Percentiles rank a stretch among this genome's conserved stretches.
These are phyloP conservation scores for Clonostachys rhizophaga DNA, from an alignment of 2,329 filamentous ascomycete genomes.

Conservation along the genomic window DNA sequence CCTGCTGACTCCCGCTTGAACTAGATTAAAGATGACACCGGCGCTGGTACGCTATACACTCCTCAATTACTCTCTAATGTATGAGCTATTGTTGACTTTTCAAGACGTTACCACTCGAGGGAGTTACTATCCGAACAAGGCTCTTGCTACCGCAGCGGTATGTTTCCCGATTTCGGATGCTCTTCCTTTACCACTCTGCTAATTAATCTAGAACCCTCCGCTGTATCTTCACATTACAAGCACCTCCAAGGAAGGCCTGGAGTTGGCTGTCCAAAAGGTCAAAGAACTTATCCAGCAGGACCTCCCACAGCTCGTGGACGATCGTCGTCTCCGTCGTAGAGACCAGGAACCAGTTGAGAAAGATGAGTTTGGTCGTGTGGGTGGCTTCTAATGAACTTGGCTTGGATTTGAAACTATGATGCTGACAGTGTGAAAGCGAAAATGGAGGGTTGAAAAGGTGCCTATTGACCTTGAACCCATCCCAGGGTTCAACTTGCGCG, in stretches of 20 bases:
- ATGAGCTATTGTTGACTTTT: constrained; percentile 51
- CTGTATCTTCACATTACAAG: constrained; percentile 95
- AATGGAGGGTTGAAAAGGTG: constrained; percentile 98
- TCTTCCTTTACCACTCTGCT: not conserved
- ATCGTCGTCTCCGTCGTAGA: constrained; percentile 82
- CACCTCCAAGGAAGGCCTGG: constrained; percentile 85
- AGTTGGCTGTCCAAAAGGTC: constrained; percentile 81
- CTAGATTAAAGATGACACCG: constrained; percentile 99
- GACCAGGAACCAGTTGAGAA: constrained; percentile 79
- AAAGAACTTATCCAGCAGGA: constrained; percentile 96
- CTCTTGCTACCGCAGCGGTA: constrained; percentile 90
- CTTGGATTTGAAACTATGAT: not conserved
- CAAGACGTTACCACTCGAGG: constrained; percentile 97
- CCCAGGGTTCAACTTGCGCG: constrained; percentile 90
- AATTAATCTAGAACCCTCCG: constrained; percentile 71
- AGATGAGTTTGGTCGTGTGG: constrained; percentile 85
- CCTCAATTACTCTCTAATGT: constrained; percentile 35
- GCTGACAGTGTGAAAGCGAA: constrained; percentile 56
- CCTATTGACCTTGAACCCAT: constrained; percentile 87
- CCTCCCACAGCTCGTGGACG: constrained; percentile 90
- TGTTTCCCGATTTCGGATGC: constrained; percentile 27
- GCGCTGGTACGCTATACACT: constrained; percentile 83
- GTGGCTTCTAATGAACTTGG: constrained; percentile 13
- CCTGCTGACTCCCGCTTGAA: constrained; percentile 93
- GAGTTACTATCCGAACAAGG: constrained; percentile 96